Conservation (phyloP, 139 green algal genomes). For the Ostreobium quekettii region DNA sequence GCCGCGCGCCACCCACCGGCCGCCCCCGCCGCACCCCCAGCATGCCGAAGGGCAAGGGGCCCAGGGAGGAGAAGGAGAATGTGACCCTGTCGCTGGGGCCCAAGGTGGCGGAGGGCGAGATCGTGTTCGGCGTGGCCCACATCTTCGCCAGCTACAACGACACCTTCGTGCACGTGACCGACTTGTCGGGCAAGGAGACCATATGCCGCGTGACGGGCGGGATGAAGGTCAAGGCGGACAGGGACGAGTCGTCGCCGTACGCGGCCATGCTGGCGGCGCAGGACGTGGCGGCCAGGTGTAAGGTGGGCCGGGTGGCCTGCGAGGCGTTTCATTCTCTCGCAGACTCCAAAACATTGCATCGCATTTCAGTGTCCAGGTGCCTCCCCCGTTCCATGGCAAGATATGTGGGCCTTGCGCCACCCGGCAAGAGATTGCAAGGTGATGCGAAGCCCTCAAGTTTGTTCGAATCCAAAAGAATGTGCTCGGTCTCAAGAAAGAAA, state of each 20-base stretch:
- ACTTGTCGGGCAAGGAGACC: constrained; percentile 98
- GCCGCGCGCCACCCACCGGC: no score
- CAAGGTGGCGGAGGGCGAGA: constrained; percentile 82
- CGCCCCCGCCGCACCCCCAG: no score
- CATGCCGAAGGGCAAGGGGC: constrained; percentile 35
- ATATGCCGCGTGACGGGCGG: constrained; percentile 91
- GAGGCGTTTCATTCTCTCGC: no score
- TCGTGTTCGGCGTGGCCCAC: constrained; percentile 96
- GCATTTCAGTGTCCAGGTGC: no score
- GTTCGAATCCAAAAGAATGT: no score
- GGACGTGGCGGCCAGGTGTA: constrained; percentile 91
- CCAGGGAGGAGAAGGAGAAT: constrained; percentile 46
- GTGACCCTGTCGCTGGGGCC: constrained; percentile 74
- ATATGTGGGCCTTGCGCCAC: no score
- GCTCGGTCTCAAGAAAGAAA: no score
- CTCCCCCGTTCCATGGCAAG: no score
- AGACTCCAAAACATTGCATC: no score
- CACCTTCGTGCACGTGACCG: constrained; percentile 99
- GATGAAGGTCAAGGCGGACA: constrained; percentile 99
- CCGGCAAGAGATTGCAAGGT: no score
- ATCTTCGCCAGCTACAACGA: constrained; percentile 99
- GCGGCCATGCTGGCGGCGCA: constrained; percentile 99
- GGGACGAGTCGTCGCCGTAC: constrained; percentile 98
- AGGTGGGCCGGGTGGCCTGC: constrained; percentile 68
- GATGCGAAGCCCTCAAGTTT: no score